These are phyloP conservation scores for Zasmidium angulare DNA, from an alignment of 2,329 filamentous ascomycete genomes.

Conservation along the genomic window DNA sequence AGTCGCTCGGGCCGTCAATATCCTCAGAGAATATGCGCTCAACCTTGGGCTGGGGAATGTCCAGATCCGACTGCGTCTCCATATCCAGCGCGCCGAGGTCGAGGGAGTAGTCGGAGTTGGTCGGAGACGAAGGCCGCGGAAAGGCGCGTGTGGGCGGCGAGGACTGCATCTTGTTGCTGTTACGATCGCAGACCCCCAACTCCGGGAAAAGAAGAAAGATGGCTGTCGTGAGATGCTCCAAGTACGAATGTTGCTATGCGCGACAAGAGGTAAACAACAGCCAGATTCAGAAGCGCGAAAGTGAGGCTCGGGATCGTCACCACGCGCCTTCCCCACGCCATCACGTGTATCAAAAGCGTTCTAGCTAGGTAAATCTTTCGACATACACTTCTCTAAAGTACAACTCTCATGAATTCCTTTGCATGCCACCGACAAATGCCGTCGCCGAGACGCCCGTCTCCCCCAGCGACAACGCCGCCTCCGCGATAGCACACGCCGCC, in stretches of 20 bases:
- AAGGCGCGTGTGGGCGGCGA: constrained; percentile 30
- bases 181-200: neutral
- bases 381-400: too few species aligned
- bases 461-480: constrained; percentile 13
- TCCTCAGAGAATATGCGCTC: constrained; percentile 36
- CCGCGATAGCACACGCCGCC: constrained; percentile 23
- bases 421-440: constrained; percentile 27
- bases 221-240: neutral
- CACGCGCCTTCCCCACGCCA: neutral
- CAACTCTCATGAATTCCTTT: neutral
- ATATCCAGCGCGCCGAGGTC: constrained; percentile 34
- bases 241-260: neutral
- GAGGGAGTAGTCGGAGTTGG: constrained; percentile 33
- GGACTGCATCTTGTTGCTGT: constrained; percentile 27
- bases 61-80: constrained; percentile 26
- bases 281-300: neutral
- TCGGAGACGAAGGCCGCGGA: constrained; percentile 23
- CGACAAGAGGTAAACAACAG: neutral
- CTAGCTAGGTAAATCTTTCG: too few species aligned
- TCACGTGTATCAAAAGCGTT: neutral
- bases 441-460: constrained; percentile 23
- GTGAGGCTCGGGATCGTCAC: neutral
- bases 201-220: neutral
- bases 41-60: constrained; percentile 25
- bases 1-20: constrained; percentile 40